Evolutionary conservation across 2,329 filamentous ascomycete genomes (phyloP), one percentile per base, ranked within the genome.

Genomic region (Alternaria atra): DNA sequence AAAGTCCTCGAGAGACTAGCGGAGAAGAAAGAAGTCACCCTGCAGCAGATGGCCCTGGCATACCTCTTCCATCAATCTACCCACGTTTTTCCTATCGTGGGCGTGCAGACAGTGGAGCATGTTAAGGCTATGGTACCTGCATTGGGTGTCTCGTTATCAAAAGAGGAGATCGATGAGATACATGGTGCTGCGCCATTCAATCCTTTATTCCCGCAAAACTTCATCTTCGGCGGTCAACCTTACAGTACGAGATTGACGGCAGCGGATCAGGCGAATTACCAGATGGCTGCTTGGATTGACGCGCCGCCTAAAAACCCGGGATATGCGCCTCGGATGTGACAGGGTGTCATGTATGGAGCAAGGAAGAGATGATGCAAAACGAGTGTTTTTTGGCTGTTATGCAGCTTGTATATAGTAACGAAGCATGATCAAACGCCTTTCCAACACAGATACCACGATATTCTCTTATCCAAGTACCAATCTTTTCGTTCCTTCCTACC

Each of bases 81-180:
- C 0, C 86, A 91, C 68, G 88, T 93, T 12, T 91, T 91, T 72
- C 91, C 91, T 1, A 87, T 93, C 42, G 82, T 92, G 6, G 90
- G 90, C 13, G 88, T 89, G 0, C 84, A 89, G 13, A 92, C 87
- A 65, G 75, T 91, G 13, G 86, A 89, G 47, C 90, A 93, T 70
- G 79, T 93, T 43, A 85, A 89, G 71, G 6, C 15, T 10, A 40
- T 37, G 32, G 23, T 25, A 15, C 13, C 13, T 8, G 48, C 34
- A 3, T 6, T 52, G 5, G 9, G 12, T 6, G 10, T 52, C 4
- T n/a, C 13, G 10, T 10, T 52, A 5, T 37, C 13, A 2, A 25
- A 52, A n/a, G 20, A 29, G 34, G 48, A 39, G 25, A 20, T 40
- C 12, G 23, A 29, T 8, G 48, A 30, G 15, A 40, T 52, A 27